These are phyloP conservation scores for Lyophyllum semitale DNA, from an alignment of 768 basidiomycete genomes.

Conservation along the genomic window DNA sequence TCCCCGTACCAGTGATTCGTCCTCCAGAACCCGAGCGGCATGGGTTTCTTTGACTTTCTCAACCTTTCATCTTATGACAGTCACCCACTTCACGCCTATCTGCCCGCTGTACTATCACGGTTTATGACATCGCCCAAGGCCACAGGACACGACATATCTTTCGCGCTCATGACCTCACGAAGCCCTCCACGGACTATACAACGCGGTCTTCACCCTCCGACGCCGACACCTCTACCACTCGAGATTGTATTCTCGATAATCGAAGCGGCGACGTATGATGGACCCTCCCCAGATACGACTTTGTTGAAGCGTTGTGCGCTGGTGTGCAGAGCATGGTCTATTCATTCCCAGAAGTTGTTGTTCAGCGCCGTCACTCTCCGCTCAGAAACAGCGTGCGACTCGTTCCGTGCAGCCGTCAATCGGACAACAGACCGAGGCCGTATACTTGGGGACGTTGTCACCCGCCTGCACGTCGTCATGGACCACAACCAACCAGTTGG, in stretches of 20 bases:
- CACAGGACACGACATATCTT: constrained; percentile 37
- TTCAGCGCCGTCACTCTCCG: constrained; percentile 59
- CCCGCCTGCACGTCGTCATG: constrained; percentile 54
- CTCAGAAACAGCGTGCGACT: constrained; percentile 51
- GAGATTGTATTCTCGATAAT: constrained; percentile 67
- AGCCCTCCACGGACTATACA: constrained; percentile 21
- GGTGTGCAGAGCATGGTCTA: constrained; percentile 69
- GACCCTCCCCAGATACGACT: constrained; percentile 31
- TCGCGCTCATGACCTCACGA: constrained; percentile 33
- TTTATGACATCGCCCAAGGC: constrained; percentile 30
- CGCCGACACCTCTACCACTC: constrained; percentile 46
- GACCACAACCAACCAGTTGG: constrained; percentile 70
- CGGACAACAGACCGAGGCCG: constrained; percentile 47
- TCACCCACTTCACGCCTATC: constrained; percentile 18
- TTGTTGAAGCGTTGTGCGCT: constrained; percentile 59
- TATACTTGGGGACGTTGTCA: constrained; percentile 54
- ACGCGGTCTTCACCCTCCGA: constrained; percentile 21
- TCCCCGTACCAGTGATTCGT: no score
- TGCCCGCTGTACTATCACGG: constrained; percentile 21
- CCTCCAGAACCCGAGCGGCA: constrained; percentile 15
- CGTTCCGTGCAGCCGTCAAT: constrained; percentile 56
- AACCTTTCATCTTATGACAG: constrained; percentile 26
- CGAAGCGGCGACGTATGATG: constrained; percentile 51
- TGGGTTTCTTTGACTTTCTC: constrained; percentile 34
- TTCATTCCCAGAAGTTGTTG: constrained; percentile 62